Evolutionary conservation across 208 protist species (phyloP).

Genomic region (Trichomonas gallinae): DNA sequence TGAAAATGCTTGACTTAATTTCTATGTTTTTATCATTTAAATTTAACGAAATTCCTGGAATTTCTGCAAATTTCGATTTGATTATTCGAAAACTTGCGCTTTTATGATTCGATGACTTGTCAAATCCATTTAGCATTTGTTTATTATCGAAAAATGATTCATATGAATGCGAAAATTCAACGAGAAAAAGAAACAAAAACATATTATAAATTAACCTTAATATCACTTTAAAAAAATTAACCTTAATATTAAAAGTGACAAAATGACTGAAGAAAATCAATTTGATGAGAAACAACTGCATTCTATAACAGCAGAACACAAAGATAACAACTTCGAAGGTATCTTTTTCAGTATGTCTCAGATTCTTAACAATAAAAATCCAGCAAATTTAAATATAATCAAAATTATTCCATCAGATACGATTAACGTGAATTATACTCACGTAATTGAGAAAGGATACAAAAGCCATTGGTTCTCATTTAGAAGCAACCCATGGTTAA

Average conservation of each 20-base stretch:
- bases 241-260: too few relatives aligned
- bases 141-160: too few relatives aligned
- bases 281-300: background rate
- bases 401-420: background rate
- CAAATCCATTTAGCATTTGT: too few relatives aligned
- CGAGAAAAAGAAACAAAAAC: too few relatives aligned
- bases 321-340: background rate
- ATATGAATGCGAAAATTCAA: too few relatives aligned
- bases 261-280: too few relatives aligned
- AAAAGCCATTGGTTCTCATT: conserved; percentile 15
- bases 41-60: background rate
- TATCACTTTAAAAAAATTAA: too few relatives aligned
- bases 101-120: too few relatives aligned
- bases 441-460: background rate
- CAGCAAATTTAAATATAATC: background rate
- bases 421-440: background rate
- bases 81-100: too few relatives aligned
- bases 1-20: background rate
- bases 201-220: too few relatives aligned
- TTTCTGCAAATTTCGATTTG: too few relatives aligned
- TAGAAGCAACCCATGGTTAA: background rate
- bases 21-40: background rate
- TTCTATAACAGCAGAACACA: background rate
- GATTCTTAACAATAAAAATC: background rate
- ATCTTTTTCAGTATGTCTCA: background rate